phyloP scores from a whole-genome alignment of 2,329 filamentous ascomycete species.

The Bipolaris bicolor region DNA sequence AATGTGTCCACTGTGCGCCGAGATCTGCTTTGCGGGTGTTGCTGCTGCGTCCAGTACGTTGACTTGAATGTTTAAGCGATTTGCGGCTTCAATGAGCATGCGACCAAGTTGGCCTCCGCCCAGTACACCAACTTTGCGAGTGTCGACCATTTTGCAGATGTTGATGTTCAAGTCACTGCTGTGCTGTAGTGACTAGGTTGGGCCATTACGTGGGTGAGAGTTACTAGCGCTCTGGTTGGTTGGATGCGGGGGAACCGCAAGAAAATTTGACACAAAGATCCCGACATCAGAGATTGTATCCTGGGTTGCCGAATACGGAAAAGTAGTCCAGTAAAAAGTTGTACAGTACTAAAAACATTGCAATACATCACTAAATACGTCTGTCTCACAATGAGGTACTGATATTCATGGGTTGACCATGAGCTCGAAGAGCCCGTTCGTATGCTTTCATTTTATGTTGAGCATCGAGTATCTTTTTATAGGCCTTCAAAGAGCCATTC shows the following conservation, averaged over 20 bases:
- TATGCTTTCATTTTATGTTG: constrained; percentile 43
- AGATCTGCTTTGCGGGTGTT: constrained; percentile 85
- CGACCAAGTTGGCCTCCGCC: constrained; percentile 72
- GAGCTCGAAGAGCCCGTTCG: constrained; percentile 42
- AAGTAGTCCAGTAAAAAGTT: constrained; percentile 1
- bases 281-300: constrained; percentile 3
- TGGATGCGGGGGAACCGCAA: constrained; percentile 29
- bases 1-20: constrained; percentile 74
- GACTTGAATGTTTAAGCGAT: constrained; percentile 76
- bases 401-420: constrained; percentile 40
- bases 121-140: constrained; percentile 45
- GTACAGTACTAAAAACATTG: background rate
- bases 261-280: constrained; percentile 32
- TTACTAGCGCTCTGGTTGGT: constrained; percentile 24
- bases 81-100: constrained; percentile 92
- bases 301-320: constrained; percentile 6
- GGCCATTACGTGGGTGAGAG: constrained; percentile 22
- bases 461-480: constrained; percentile 49
- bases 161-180: constrained; percentile 15
- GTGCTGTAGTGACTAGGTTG: constrained; percentile 26
- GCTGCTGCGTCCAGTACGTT: constrained; percentile 78
- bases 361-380: background rate
- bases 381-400: background rate
- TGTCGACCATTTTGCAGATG: constrained; percentile 36
- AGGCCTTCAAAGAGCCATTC: constrained; percentile 39